phyloP scores from a whole-genome alignment of 495 filamentous ascomycete species.

The Margaritispora aquatica region DNA sequence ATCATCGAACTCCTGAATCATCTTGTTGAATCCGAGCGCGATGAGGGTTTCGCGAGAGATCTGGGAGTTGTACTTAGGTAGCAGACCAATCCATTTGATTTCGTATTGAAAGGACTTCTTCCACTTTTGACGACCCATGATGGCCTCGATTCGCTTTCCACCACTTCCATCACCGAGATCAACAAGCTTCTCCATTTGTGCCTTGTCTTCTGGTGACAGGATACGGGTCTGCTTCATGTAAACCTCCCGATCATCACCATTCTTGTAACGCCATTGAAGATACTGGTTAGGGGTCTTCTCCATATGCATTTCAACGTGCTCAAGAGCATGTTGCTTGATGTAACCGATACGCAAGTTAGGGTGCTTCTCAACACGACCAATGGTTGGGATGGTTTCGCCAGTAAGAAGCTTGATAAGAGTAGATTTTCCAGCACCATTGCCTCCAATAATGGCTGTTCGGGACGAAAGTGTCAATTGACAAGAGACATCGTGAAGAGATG shows the following conservation, averaged over 20 bases:
- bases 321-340: constrained; percentile 98
- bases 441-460: constrained; percentile 90
- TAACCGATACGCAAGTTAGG: constrained; percentile 98
- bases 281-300: constrained; percentile 99
- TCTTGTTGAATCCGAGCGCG: constrained; percentile 79
- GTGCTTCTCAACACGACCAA: constrained; percentile 93
- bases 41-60: constrained; percentile 90
- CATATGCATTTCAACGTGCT: constrained; percentile 99
- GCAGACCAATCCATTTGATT: constrained; percentile 82
- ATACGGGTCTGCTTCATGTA: constrained; percentile 95
- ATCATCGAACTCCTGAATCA: constrained; percentile 97
- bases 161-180: constrained; percentile 80
- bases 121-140: constrained; percentile 96
- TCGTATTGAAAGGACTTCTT: constrained; percentile 99
- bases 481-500: constrained; percentile 80
- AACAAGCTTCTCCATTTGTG: constrained; percentile 83
- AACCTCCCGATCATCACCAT: constrained; percentile 95
- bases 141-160: constrained; percentile 68
- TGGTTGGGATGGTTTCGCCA: constrained; percentile 85
- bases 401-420: constrained; percentile 97
- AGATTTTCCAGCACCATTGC: constrained; percentile 97
- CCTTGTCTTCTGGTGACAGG: constrained; percentile 75
- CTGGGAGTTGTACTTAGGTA: constrained; percentile 89
- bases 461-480: constrained; percentile 84
- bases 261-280: constrained; percentile 95